Percentiles rank a stretch among this genome's conserved stretches.
Evolutionary conservation across 2,329 filamentous ascomycete species (phyloP).

Genomic region (Neoarthrinium moseri): DNA sequence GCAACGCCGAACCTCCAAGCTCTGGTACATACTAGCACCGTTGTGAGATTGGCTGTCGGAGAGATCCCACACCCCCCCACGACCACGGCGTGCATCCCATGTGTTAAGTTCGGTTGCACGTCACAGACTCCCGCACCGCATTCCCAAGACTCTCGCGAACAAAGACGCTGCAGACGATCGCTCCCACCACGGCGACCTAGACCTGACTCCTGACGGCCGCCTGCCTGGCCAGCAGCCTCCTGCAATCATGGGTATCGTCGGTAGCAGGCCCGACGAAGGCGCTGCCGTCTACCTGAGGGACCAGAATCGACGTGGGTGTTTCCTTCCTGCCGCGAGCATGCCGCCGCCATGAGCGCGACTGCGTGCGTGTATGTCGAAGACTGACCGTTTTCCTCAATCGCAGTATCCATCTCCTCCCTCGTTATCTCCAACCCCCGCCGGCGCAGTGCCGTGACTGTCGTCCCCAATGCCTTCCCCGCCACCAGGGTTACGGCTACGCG

Average conservation of each 20-base stretch:
- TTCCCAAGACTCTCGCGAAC: background rate
- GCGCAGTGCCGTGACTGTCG: conserved; percentile 73
- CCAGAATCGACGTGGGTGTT: conserved; percentile 78
- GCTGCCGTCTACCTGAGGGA: conserved; percentile 81
- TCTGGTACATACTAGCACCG: background rate
- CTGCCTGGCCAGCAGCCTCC: conserved; percentile 24
- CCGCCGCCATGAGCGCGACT: background rate
- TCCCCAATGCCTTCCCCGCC: conserved; percentile 86
- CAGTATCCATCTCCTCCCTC: conserved; percentile 86
- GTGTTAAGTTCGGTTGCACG: too few relatives aligned
- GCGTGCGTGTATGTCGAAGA: too few relatives aligned
- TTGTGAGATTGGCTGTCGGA: conserved; percentile 6
- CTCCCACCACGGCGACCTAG: conserved; percentile 6
- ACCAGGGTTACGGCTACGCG: conserved; percentile 72
- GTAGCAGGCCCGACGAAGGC: conserved; percentile 84
- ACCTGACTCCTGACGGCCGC: conserved; percentile 15
- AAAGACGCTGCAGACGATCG: background rate
- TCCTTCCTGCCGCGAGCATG: conserved; percentile 10
- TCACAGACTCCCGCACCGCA: background rate
- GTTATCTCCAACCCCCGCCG: conserved; percentile 77
- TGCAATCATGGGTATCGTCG: conserved; percentile 83
- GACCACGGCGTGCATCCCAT: conserved; percentile 1
- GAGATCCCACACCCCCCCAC: background rate
- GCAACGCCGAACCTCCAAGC: conserved; percentile 1
- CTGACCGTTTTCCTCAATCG: conserved; percentile 21